Conservation (phyloP, 2,329 filamentous ascomycete species). For the Colletotrichum ledebouriae region DNA sequence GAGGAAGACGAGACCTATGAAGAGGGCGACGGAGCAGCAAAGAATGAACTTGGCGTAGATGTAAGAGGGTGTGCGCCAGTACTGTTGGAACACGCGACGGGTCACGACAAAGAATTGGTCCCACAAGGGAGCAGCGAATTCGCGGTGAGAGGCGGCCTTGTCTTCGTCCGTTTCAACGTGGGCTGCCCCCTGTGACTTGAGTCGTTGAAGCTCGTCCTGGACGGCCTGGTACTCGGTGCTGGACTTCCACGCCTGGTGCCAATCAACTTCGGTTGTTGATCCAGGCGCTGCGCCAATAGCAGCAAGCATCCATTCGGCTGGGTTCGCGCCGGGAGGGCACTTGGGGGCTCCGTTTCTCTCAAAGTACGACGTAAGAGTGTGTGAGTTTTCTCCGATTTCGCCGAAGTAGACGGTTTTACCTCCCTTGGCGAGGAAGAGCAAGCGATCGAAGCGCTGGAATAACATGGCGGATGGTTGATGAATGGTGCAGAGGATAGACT, state of each 20-base stretch:
- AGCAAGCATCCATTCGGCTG: slow-evolving; percentile 64
- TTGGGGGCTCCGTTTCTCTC: slow-evolving; percentile 61
- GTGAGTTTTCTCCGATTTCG: slow-evolving; percentile 63
- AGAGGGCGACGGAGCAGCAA: slow-evolving; percentile 60
- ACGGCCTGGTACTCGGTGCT: slow-evolving; percentile 55
- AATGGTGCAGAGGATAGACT: slow-evolving; percentile 55
- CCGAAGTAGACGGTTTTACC: slow-evolving; percentile 66
- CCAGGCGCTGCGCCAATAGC: slow-evolving; percentile 54
- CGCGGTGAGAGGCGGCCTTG: neutral
- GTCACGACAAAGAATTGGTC: slow-evolving; percentile 60
- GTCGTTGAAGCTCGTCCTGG: slow-evolving; percentile 44
- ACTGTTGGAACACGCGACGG: slow-evolving; percentile 79
- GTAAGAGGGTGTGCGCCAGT: slow-evolving; percentile 83
- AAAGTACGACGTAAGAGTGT: slow-evolving; percentile 65
- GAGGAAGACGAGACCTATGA: slow-evolving; percentile 76
- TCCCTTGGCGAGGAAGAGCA: slow-evolving; percentile 42
- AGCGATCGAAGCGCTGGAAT: slow-evolving; percentile 44
- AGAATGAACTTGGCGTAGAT: slow-evolving; percentile 78
- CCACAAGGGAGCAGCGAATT: slow-evolving; percentile 74
- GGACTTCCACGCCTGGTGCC: slow-evolving; percentile 60
- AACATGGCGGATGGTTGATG: slow-evolving; percentile 45
- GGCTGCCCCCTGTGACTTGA: slow-evolving; percentile 22
- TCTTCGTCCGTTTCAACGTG: slow-evolving; percentile 15
- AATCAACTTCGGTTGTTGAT: slow-evolving; percentile 61
- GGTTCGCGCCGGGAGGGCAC: slow-evolving; percentile 64